Base-by-base conservation (phyloP, 1,284 basidiomycete genomes). In the Ceratobasidium theobromae region DNA sequence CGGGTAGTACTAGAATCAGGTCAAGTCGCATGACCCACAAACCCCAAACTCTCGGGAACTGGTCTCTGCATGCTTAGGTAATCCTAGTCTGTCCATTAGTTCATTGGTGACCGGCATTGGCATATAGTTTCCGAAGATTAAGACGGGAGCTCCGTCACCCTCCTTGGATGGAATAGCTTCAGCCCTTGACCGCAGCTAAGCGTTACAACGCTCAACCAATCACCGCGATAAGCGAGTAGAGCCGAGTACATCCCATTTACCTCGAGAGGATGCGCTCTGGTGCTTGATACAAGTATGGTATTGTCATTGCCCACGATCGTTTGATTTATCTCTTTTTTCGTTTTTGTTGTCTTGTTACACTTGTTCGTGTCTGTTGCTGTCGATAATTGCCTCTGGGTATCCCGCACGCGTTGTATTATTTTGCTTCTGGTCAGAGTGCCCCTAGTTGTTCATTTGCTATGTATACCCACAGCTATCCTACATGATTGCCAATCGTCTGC, bases 221-320 rank as follows among this genome's bases (percentile, higher is more conserved):
- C 82, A 86, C 70, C 86, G 86, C 53, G 75, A 88, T 55, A 87
- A 86, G 74, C 86, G 87, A 70, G 84, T 87, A 68, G 89, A 90
- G 69, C 69, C 76, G 23, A 74, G 75, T 69, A 78, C 82, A 38
- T 78, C 81, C 45, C 76, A 79, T 49, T 73, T 78, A 53, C 78
- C 77, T 43, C 80, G 82, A 86, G 72, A 83, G 87, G 75, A 78
- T 81, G 67, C 78, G 83, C 70, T 88, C 87, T 71, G 85, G 85
- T 67, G 85, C 87, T 81, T 83, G 83, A 83, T 81, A n/a, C n/a
- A n/a, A n/a, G n/a, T 81, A 16, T 38, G 8, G 35, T 38, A 38
- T 38, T 38, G 35, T 80, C 75, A 74, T 71, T 71, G 78, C 72
- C 76, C 75, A 73, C 69, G 48, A 51, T 62, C 67, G n/a, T 52